Evolutionary conservation across 176 grass and related monocot genomes (phyloP).

Genomic region (Themeda triandra): DNA sequence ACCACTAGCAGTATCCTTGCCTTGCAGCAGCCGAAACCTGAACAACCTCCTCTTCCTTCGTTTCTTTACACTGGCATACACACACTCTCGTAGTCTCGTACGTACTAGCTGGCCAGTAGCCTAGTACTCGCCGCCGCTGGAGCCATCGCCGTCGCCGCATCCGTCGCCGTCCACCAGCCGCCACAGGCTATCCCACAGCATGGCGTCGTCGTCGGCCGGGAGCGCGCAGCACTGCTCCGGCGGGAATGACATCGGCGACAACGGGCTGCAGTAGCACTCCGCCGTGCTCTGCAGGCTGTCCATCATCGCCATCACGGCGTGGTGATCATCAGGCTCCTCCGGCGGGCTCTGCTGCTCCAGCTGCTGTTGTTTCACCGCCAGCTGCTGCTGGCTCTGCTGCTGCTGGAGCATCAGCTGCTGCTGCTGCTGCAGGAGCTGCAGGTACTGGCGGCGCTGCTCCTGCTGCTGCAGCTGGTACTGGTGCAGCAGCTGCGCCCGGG

Average conservation of each 20-base stretch:
- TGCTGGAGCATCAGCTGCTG: neutral
- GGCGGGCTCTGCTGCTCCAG: slow-evolving; percentile 24
- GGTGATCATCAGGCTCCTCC: slow-evolving; percentile 2
- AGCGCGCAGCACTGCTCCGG: slow-evolving; percentile 17
- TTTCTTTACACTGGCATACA: slow-evolving; percentile 24
- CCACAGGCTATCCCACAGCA: slow-evolving; percentile 59
- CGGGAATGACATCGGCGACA: neutral
- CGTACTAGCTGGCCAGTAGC: neutral
- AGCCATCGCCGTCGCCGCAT: slow-evolving; percentile 20
- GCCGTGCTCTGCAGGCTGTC: neutral
- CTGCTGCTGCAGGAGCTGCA: slow-evolving; percentile 34
- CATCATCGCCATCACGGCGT: slow-evolving; percentile 24
- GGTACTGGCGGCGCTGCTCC: slow-evolving; percentile 36
- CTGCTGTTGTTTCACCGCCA: neutral
- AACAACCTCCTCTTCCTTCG: slow-evolving; percentile 14
- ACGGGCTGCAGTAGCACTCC: slow-evolving; percentile 9
- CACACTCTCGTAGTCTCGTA: neutral
- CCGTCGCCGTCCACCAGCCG: slow-evolving; percentile 42
- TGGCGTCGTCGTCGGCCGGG: slow-evolving; percentile 21
- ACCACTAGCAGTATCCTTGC: neutral
- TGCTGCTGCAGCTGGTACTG: slow-evolving; percentile 53
- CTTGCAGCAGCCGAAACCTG: slow-evolving; percentile 15
- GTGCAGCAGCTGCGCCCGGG: slow-evolving; percentile 55
- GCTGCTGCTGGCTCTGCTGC: neutral
- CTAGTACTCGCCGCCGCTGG: slow-evolving; percentile 38